Evolutionary conservation across 176 grass and related monocot genomes (phyloP), one percentile per base, ranked within the genome.

Genomic region (Pontederia crassipes): DNA sequence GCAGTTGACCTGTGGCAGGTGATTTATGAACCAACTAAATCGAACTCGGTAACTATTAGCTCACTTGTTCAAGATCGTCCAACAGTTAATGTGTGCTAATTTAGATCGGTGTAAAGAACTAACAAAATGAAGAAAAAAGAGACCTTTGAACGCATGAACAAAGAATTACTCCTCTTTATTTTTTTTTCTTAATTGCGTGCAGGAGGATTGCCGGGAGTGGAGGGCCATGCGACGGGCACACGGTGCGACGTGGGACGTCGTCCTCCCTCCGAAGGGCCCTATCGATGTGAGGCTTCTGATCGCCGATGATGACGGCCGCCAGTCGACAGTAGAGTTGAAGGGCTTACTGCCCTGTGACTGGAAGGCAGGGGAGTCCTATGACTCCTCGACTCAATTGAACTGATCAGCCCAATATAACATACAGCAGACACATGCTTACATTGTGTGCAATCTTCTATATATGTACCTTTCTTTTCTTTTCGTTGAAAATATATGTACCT

Each of bases 1-100:
- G 71, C 80, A 15, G 71, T 84, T 64, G 80, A 84, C 64, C 68
- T 85, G 29, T 88, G 84, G n/a, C 78, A 95, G 85, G 81, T 85
- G 67, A n/a, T n/a, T n/a, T n/a, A n/a, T n/a, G n/a, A n/a, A n/a
- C n/a, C n/a, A n/a, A n/a, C n/a, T n/a, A n/a, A n/a, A n/a, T n/a
- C n/a, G n/a, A n/a, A n/a, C n/a, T n/a, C n/a, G n/a, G n/a, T n/a
- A n/a, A n/a, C n/a, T n/a, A n/a, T n/a, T n/a, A n/a, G n/a, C n/a
- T n/a, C n/a, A n/a, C n/a, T n/a, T n/a, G n/a, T n/a, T n/a, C n/a
- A n/a, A n/a, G n/a, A n/a, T n/a, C n/a, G n/a, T n/a, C n/a, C n/a
- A n/a, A n/a, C n/a, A n/a, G n/a, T n/a, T n/a, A n/a, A n/a, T n/a
- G n/a, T n/a, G n/a, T n/a, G n/a, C n/a, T n/a, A n/a, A n/a, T n/a